These are phyloP conservation scores for Mucor plumbeus DNA, from an alignment of 371 early-diverging fungal genomes.

Conservation along the genomic window DNA sequence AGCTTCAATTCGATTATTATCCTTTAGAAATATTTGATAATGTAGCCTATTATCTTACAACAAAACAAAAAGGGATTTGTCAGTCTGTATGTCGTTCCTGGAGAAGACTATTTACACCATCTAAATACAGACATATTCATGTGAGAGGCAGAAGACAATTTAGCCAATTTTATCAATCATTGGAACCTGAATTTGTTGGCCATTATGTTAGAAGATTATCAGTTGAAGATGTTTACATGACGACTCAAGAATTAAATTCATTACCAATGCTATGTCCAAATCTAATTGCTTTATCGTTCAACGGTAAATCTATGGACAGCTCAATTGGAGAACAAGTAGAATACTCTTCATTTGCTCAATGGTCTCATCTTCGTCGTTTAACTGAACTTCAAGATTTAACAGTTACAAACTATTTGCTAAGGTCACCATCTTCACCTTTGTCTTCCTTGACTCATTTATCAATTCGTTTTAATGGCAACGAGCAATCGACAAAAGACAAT, in stretches of 20 bases:
- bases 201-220: slow-evolving; percentile 17
- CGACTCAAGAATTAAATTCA: slow-evolving; percentile 7
- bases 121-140: slow-evolving; percentile 22
- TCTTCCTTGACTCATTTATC: slow-evolving; percentile 13
- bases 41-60: slow-evolving; percentile 22
- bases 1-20: not conserved
- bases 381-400: slow-evolving; percentile 15
- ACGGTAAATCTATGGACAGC: slow-evolving; percentile 5
- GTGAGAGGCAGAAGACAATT: slow-evolving; percentile 22
- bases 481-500: not conserved
- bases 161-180: slow-evolving; percentile 7
- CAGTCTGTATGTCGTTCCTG: slow-evolving; percentile 24
- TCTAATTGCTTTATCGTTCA: slow-evolving; percentile 11
- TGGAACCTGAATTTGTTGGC: slow-evolving; percentile 2
- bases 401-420: slow-evolving; percentile 9
- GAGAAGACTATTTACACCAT: slow-evolving; percentile 19
- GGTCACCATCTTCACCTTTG: not conserved
- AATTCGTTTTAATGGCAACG: not conserved
- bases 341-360: not conserved
- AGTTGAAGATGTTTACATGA: slow-evolving; percentile 18
- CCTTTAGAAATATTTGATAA: slow-evolving; percentile 23
- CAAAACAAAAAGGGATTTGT: slow-evolving; percentile 22
- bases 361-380: slow-evolving; percentile 19
- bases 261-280: slow-evolving; percentile 17
- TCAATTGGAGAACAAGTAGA: not conserved